These are phyloP conservation scores for Metroxylon sagu DNA, from an alignment of 176 grass and related monocot species.

Conservation along the genomic window DNA sequence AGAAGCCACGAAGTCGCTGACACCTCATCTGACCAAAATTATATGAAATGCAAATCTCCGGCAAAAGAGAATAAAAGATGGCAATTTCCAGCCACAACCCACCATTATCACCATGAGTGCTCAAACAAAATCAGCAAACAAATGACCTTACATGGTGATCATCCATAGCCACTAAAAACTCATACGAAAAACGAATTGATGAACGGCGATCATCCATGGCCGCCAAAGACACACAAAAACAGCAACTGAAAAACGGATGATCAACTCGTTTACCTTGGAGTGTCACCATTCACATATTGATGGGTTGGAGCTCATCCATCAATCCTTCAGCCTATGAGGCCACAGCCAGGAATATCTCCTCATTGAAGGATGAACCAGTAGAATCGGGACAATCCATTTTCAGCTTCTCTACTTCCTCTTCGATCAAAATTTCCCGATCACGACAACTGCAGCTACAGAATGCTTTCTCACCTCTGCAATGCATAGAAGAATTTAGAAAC, in stretches of 20 bases:
- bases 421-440: conserved; percentile 56
- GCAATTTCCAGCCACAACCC: too few relatives aligned
- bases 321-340: neutral
- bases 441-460: conserved; percentile 71
- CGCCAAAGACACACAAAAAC: neutral
- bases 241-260: conserved; percentile 1
- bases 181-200: too few relatives aligned
- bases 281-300: too few relatives aligned
- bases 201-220: too few relatives aligned
- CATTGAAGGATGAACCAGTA: neutral
- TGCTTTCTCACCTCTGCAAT: conserved; percentile 73
- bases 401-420: conserved; percentile 47
- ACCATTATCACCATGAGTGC: neutral
- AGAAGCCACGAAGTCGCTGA: too few relatives aligned
- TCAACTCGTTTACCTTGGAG: neutral
- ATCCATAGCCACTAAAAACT: neutral
- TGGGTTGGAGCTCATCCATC: too few relatives aligned
- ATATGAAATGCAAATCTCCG: too few relatives aligned
- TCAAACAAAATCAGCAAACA: conserved; percentile 6
- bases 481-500: neutral
- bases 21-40: too few relatives aligned
- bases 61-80: too few relatives aligned
- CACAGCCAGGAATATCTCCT: conserved; percentile 3
- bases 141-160: conserved; percentile 11
- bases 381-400: neutral